These are phyloP conservation scores for Chiua virens DNA, from an alignment of 768 basidiomycete species.

Conservation along the genomic window DNA sequence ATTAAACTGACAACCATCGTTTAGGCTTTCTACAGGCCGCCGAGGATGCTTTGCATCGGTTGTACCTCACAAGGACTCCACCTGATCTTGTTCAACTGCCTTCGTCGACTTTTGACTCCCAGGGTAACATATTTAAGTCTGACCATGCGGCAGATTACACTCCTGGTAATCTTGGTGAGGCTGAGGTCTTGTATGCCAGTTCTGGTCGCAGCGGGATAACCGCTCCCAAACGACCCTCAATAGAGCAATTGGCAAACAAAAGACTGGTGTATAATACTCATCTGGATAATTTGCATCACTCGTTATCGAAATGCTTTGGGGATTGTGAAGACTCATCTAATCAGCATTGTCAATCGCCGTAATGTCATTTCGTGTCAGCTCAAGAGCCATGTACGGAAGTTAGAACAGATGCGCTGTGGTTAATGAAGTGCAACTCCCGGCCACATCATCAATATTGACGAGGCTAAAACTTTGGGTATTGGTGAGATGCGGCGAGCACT, in stretches of 20 bases:
- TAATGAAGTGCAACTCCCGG: too few relatives aligned
- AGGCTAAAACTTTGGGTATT: too few relatives aligned
- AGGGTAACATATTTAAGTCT: constrained; percentile 53
- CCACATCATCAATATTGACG: too few relatives aligned
- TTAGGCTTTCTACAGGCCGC: constrained; percentile 54
- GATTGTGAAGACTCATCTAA: neutral
- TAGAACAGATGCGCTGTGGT: too few relatives aligned
- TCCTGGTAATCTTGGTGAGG: constrained; percentile 54
- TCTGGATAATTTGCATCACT: constrained; percentile 26
- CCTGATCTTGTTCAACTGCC: constrained; percentile 68
- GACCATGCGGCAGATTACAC: constrained; percentile 48
- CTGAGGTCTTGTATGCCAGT: constrained; percentile 70
- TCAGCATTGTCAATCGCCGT: too few relatives aligned
- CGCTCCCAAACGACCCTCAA: constrained; percentile 32
- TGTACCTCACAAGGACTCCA: constrained; percentile 81
- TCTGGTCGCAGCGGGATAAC: constrained; percentile 52
- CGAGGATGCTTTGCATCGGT: constrained; percentile 78
- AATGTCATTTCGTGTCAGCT: too few relatives aligned
- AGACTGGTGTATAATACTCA: constrained; percentile 28
- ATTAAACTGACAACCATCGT: neutral
- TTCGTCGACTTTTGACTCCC: constrained; percentile 67
- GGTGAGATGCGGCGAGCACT: too few relatives aligned
- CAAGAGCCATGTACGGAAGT: too few relatives aligned
- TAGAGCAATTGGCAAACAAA: constrained; percentile 21
- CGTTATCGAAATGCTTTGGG: constrained; percentile 13